Evolutionary conservation across 345 rosid species (phyloP).

Genomic region (Gossypium arboreum): DNA sequence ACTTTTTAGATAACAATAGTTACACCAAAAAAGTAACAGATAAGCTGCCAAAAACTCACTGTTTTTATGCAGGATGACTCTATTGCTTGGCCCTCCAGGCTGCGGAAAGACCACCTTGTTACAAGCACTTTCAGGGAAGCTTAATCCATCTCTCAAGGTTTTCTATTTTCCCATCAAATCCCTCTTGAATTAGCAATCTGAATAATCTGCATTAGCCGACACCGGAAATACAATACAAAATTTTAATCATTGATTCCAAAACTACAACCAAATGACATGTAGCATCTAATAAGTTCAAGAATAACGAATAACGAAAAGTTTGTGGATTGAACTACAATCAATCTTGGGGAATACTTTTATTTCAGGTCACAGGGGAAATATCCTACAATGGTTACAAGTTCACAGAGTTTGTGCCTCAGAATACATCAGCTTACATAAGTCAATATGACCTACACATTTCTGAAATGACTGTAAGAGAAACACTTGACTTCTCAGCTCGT

Average conservation of each 20-base stretch:
- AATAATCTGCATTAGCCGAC: not conserved
- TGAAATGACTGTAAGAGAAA: constrained; percentile 64
- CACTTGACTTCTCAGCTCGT: constrained; percentile 54
- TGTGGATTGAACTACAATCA: not conserved
- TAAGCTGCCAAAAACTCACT: not conserved
- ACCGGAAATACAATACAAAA: not conserved
- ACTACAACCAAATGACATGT: not conserved
- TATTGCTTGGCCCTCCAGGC: constrained; percentile 50
- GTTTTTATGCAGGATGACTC: constrained; percentile 30
- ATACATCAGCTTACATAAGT: constrained; percentile 56
- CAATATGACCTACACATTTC: constrained; percentile 60
- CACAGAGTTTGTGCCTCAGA: constrained; percentile 53
- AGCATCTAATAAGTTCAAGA: not conserved
- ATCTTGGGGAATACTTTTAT: not conserved
- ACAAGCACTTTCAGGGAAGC: constrained; percentile 44
- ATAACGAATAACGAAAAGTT: not conserved
- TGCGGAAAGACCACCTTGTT: constrained; percentile 49
- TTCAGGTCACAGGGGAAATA: constrained; percentile 45
- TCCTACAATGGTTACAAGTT: constrained; percentile 52
- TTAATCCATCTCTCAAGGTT: constrained; percentile 37
- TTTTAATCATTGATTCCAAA: not conserved
- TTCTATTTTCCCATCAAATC: not conserved
- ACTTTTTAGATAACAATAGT: not conserved
- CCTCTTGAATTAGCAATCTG: not conserved
- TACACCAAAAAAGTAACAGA: not conserved